Conservation (phyloP, 768 basidiomycete genomes). For the Boletus eberwhitei region DNA sequence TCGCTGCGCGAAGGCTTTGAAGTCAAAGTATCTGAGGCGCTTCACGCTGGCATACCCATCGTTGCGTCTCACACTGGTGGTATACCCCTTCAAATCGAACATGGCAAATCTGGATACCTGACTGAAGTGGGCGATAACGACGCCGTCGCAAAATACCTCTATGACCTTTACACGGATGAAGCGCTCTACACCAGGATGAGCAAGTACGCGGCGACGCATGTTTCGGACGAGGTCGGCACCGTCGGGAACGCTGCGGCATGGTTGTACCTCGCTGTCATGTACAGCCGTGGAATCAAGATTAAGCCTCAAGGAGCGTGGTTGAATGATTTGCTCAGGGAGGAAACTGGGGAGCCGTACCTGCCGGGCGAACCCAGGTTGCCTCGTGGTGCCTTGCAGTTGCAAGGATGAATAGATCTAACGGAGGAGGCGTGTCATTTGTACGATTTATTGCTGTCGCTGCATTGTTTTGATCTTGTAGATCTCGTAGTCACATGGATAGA, state of each 20-base stretch:
- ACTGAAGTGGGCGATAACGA: slow-evolving; percentile 74
- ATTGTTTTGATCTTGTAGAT: not conserved
- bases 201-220: slow-evolving; percentile 68
- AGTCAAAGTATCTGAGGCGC: slow-evolving; percentile 94
- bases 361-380: slow-evolving; percentile 71
- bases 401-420: slow-evolving; percentile 14
- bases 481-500: slow-evolving; percentile 10
- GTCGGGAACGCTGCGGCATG: slow-evolving; percentile 72
- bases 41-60: slow-evolving; percentile 85
- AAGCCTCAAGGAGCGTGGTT: slow-evolving; percentile 82
- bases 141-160: slow-evolving; percentile 72
- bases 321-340: slow-evolving; percentile 75
- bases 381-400: slow-evolving; percentile 55
- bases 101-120: slow-evolving; percentile 87
- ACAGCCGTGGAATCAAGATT: slow-evolving; percentile 69
- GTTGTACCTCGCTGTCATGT: slow-evolving; percentile 78
- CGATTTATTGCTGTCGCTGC: not conserved
- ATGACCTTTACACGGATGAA: slow-evolving; percentile 74
- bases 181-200: slow-evolving; percentile 61
- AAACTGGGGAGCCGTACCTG: slow-evolving; percentile 68
- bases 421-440: slow-evolving; percentile 4
- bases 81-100: slow-evolving; percentile 86
- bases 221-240: slow-evolving; percentile 81
- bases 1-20: slow-evolving; percentile 96
- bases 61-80: slow-evolving; percentile 85